phyloP scores from a whole-genome alignment of 169 alveolate species.

The Toxoplasma gondii region DNA sequence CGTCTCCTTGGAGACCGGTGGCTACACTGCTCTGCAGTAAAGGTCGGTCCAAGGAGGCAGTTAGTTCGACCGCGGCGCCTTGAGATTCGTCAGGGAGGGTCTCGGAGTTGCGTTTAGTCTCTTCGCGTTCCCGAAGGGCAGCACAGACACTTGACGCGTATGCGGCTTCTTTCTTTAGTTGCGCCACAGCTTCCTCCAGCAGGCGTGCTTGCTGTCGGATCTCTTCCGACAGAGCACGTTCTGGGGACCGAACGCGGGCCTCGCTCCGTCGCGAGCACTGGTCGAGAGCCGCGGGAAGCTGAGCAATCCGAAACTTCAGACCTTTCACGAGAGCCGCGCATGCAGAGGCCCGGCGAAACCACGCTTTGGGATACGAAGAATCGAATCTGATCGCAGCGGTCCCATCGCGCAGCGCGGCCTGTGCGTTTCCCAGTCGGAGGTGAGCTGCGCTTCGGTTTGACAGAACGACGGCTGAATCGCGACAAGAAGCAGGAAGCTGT shows the following conservation, averaged over 20 bases:
- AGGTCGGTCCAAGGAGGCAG: too few relatives aligned
- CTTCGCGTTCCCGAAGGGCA: background rate
- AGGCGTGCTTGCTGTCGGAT: too few relatives aligned
- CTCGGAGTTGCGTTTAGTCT: background rate
- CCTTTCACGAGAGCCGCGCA: background rate
- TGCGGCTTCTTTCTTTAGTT: background rate
- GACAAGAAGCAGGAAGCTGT: background rate
- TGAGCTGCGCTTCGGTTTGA: background rate
- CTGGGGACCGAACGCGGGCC: background rate
- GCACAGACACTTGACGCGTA: background rate
- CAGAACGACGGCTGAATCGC: background rate
- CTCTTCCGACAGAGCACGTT: background rate
- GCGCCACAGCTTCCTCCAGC: background rate
- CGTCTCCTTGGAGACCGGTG: too few relatives aligned
- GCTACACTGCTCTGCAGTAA: too few relatives aligned
- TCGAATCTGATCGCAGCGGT: background rate
- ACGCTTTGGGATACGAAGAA: background rate
- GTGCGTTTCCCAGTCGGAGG: background rate
- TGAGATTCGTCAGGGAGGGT: too few relatives aligned
- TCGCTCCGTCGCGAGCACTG: background rate
- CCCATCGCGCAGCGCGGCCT: constrained; percentile 16
- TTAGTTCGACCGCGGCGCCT: too few relatives aligned
- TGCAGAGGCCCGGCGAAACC: background rate
- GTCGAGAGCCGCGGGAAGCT: background rate
- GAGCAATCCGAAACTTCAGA: background rate